Percentiles rank a stretch among this genome's conserved stretches.
phyloP scores from a whole-genome alignment of 768 basidiomycete genomes.

The Chlorophyllum brunneum region DNA sequence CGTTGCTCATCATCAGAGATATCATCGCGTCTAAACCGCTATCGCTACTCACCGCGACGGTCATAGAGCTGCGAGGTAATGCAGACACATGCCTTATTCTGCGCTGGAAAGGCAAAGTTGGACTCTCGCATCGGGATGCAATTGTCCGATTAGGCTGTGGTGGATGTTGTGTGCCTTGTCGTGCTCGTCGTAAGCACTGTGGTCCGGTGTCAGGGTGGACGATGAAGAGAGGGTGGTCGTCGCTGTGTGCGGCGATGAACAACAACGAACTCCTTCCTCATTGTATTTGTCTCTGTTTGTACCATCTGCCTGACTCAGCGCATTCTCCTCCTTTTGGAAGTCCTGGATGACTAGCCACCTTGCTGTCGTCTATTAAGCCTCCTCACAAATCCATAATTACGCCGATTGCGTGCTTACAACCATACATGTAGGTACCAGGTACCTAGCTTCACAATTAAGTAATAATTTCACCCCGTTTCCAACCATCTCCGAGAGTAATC shows the following conservation, averaged over 20 bases:
- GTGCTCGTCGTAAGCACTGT: not conserved
- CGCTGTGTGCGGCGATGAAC: slow-evolving; percentile 8
- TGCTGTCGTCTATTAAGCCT: no score
- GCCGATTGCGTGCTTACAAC: no score
- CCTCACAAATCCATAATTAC: no score
- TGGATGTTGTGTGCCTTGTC: not conserved
- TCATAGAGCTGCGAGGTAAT: slow-evolving; percentile 95
- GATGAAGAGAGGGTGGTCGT: not conserved
- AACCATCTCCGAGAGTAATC: no score
- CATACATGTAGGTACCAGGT: no score
- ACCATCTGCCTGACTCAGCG: slow-evolving; percentile 9
- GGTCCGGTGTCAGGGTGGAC: not conserved
- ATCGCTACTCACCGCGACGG: slow-evolving; percentile 66
- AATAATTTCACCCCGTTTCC: no score
- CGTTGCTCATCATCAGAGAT: slow-evolving; percentile 9
- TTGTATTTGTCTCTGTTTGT: slow-evolving; percentile 1
- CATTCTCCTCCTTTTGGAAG: not conserved
- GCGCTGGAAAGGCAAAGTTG: slow-evolving; percentile 91
- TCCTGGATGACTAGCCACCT: not conserved
- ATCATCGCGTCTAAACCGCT: not conserved
- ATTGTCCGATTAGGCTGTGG: slow-evolving; percentile 1
- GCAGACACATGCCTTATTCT: slow-evolving; percentile 93
- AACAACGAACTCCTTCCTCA: not conserved
- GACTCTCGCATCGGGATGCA: slow-evolving; percentile 74
- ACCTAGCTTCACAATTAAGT: no score